phyloP scores from a whole-genome alignment of 768 basidiomycete species.

The Phylloporus scabripes region DNA sequence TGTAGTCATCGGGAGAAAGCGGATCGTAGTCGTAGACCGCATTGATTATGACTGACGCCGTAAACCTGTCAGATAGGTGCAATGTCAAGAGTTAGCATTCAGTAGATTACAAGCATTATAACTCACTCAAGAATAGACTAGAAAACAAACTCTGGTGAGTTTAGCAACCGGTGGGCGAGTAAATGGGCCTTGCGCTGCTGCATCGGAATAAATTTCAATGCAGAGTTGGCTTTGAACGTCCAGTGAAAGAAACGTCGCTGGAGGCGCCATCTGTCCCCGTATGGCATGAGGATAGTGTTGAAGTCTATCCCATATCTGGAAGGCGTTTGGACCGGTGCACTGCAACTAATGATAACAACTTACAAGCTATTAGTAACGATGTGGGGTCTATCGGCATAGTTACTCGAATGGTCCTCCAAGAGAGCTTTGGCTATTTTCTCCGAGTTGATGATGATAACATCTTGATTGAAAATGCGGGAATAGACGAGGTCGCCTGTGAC shows the following conservation, averaged over 20 bases:
- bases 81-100: not conserved
- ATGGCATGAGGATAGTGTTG: conserved; percentile 11
- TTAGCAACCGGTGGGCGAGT: conserved; percentile 5
- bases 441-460: conserved; percentile 12
- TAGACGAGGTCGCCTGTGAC: conserved; percentile 12
- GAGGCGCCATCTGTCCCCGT: conserved; percentile 17
- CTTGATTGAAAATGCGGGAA: conserved; percentile 9
- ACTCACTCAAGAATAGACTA: conserved; percentile 11
- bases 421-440: conserved; percentile 10
- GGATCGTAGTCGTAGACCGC: conserved; percentile 18
- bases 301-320: conserved; percentile 15
- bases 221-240: conserved; percentile 8
- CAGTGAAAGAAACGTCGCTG: conserved; percentile 19
- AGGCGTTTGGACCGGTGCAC: not conserved
- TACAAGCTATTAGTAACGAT: conserved; percentile 14
- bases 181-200: conserved; percentile 9
- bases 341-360: not conserved
- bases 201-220: conserved; percentile 13
- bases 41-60: conserved; percentile 25
- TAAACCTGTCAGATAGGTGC: conserved; percentile 4
- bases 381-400: conserved; percentile 17
- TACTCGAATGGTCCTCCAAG: conserved; percentile 16
- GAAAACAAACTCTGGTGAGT: conserved; percentile 5
- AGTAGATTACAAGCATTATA: conserved; percentile 8
- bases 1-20: conserved; percentile 9